Conservation (phyloP, 768 basidiomycete genomes). For the Tulasnella sp. region DNA sequence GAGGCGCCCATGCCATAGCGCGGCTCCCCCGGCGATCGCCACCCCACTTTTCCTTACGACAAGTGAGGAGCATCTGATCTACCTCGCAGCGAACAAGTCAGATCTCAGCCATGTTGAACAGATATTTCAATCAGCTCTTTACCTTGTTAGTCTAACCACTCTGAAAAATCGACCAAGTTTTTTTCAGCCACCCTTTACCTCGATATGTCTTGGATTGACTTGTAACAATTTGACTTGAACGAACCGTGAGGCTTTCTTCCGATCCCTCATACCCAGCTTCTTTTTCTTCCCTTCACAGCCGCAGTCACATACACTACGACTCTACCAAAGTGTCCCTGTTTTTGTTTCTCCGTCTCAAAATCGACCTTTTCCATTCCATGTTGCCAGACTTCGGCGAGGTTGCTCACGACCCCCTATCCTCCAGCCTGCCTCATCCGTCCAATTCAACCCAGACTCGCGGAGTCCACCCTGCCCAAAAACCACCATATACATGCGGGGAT, state of each 20-base stretch:
- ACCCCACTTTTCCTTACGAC: too few relatives aligned
- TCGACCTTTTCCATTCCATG: too few relatives aligned
- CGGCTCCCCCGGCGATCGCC: too few relatives aligned
- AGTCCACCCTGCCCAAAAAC: neutral
- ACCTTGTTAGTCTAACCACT: too few relatives aligned
- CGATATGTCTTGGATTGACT: slow-evolving; percentile 13
- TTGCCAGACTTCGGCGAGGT: too few relatives aligned
- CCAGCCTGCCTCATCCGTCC: neutral
- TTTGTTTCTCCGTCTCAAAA: neutral
- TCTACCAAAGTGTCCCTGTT: neutral
- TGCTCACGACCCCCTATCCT: slow-evolving; percentile 6
- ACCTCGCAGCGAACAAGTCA: too few relatives aligned
- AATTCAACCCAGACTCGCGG: slow-evolving; percentile 11
- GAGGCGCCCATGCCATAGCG: too few relatives aligned
- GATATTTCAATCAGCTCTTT: too few relatives aligned
- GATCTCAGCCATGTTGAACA: too few relatives aligned
- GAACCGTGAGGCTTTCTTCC: neutral
- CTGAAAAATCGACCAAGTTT: neutral
- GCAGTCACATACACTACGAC: neutral
- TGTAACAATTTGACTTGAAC: slow-evolving; percentile 15
- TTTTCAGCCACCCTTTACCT: neutral
- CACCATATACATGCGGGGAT: neutral
- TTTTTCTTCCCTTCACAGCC: neutral
- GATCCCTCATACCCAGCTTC: too few relatives aligned
- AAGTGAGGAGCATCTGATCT: too few relatives aligned